phyloP scores from a whole-genome alignment of 805 yeast genomes.

The Metschnikowia lachancei region DNA sequence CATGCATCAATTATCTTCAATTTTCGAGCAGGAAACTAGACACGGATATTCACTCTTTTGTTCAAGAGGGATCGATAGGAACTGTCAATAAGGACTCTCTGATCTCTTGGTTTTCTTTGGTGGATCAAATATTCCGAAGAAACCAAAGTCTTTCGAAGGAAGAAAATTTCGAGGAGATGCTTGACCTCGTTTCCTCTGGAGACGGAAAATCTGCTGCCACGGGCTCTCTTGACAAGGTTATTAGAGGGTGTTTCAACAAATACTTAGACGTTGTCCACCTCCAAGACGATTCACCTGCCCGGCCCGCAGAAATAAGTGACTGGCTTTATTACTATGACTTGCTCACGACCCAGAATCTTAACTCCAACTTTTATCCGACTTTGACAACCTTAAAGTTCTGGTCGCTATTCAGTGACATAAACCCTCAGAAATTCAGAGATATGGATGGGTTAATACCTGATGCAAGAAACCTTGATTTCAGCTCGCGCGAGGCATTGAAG shows the following conservation, averaged over 20 bases:
- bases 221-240: slow-evolving; percentile 58
- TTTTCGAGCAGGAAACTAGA: slow-evolving; percentile 42
- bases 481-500: slow-evolving; percentile 36
- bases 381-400: slow-evolving; percentile 61
- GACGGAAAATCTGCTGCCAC: slow-evolving; percentile 37
- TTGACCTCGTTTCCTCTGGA: slow-evolving; percentile 44
- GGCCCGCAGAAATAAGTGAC: slow-evolving; percentile 63
- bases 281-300: slow-evolving; percentile 58
- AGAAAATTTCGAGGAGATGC: slow-evolving; percentile 47
- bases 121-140: slow-evolving; percentile 59
- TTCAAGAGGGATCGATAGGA: not conserved
- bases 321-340: slow-evolving; percentile 75
- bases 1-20: slow-evolving; percentile 80
- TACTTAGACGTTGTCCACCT: slow-evolving; percentile 59
- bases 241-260: slow-evolving; percentile 67
- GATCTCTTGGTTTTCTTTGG: slow-evolving; percentile 63
- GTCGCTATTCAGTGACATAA: slow-evolving; percentile 61
- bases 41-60: slow-evolving; percentile 6
- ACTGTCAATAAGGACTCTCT: slow-evolving; percentile 54
- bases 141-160: slow-evolving; percentile 44
- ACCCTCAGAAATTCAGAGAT: slow-evolving; percentile 23
- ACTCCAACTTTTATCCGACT: slow-evolving; percentile 50
- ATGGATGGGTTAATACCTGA: slow-evolving; percentile 30
- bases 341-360: slow-evolving; percentile 33
- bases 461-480: slow-evolving; percentile 35